Evolutionary conservation across 2,329 filamentous ascomycete species (phyloP), one percentile per base, ranked within the genome.

Genomic region (Sarocladiaceae sp.): DNA sequence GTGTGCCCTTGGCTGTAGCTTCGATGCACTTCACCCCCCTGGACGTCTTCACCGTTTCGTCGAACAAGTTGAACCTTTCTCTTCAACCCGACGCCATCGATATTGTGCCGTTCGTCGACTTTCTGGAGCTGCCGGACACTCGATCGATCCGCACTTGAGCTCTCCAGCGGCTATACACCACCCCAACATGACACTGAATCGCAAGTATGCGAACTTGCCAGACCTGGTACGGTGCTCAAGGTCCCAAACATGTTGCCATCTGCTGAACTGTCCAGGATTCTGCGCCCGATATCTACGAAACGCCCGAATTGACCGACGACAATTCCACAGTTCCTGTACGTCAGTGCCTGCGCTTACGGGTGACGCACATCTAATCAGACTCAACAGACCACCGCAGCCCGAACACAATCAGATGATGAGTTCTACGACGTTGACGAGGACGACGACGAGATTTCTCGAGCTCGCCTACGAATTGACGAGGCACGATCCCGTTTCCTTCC

Each of bases 221-320:
- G 87, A 91, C 61, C 67, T 93, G 62, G 87, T 90, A 69, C 51
- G 63, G 50, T 44, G 32, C 43, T 23, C 34, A 26, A 32, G 40
- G 16, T 21, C 48, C 51, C 46, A 18, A 47, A 48, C 50, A 48
- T 45, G n/a, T 23, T 42, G 43, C 48, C 42, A 26, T 31, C 54
- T 60, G 35, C 40, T 50, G 50, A 60, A 51, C 20, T 44, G 35
- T 19, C 44, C 53, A 94, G 86, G 90, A 96, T 67, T 85, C 84
- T 45, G 89, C 90, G 21, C 90, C 90, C 53, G 93, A 97, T 59
- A 88, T 95, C 57, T 97, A 96, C 72, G 91, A 97, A 67, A 97
- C 93, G 13, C 90, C 91, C 52, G 90, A 95, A 45, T 72, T 96
- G 53, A 91, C 85, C 46, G 88, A 95, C 59, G 90, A 95, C 64